A percentile compares a stretch with the other conserved stretches of the same genome.
Conservation (phyloP, 1,139 yeast species). For the Candida dubliniensis region DNA sequence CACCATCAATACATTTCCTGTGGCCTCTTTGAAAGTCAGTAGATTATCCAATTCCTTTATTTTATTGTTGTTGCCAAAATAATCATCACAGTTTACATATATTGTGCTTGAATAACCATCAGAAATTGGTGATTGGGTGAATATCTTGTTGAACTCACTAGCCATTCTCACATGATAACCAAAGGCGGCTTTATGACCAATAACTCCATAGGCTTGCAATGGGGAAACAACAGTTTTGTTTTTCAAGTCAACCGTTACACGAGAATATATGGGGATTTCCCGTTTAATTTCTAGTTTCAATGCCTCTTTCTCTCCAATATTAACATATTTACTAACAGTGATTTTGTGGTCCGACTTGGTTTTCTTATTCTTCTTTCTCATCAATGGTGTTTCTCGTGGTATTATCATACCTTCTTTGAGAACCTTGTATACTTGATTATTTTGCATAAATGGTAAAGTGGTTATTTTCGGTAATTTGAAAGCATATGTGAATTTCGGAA, state of each 20-base stretch:
- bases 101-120: conserved; percentile 73
- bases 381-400: conserved; percentile 48
- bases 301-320: conserved; percentile 62
- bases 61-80: conserved; percentile 25
- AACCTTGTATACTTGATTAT: conserved; percentile 34
- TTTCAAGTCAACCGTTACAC: conserved; percentile 77
- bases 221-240: conserved; percentile 70
- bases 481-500: conserved; percentile 60
- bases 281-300: conserved; percentile 54
- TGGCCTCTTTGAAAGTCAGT: conserved; percentile 9
- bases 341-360: conserved; percentile 51
- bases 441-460: conserved; percentile 71
- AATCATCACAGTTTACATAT: conserved; percentile 68
- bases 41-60: conserved; percentile 13
- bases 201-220: conserved; percentile 62
- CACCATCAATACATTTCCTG: conserved; percentile 48
- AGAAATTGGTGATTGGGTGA: conserved; percentile 65
- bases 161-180: conserved; percentile 72
- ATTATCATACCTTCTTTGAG: conserved; percentile 74
- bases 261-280: conserved; percentile 71
- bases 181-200: conserved; percentile 60
- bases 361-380: conserved; percentile 36
- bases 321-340: conserved; percentile 58
- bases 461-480: conserved; percentile 68
- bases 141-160: conserved; percentile 55